phyloP scores from a whole-genome alignment of 2,329 filamentous ascomycete genomes.

The Huntiella savannae region DNA sequence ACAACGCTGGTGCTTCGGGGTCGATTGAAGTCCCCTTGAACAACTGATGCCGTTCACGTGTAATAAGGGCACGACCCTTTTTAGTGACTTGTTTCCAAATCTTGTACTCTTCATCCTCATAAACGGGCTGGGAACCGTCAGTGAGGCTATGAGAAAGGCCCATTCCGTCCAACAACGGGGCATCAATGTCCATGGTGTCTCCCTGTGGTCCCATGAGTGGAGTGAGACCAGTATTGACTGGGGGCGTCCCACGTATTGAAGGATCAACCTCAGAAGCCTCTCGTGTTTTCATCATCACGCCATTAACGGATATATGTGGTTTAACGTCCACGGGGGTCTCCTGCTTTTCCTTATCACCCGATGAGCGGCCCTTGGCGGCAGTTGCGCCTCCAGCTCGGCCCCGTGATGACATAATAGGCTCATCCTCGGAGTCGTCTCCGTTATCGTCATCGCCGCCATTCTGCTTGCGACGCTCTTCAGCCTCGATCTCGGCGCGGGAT shows the following conservation, averaged over 20 bases:
- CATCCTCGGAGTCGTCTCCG: constrained; percentile 84
- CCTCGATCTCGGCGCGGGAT: constrained; percentile 84
- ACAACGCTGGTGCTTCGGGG: constrained; percentile 65
- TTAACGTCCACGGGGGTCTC: constrained; percentile 65
- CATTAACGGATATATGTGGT: constrained; percentile 48
- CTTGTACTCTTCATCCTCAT: constrained; percentile 87
- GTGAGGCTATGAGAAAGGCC: constrained; percentile 43
- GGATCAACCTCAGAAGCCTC: constrained; percentile 76
- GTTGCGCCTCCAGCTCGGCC: constrained; percentile 57
- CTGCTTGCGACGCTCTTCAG: constrained; percentile 66
- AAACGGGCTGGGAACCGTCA: constrained; percentile 52
- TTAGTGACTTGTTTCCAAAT: constrained; percentile 99
- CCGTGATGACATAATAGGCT: constrained; percentile 94
- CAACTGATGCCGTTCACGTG: constrained; percentile 68
- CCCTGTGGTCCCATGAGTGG: constrained; percentile 59
- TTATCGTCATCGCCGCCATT: constrained; percentile 68
- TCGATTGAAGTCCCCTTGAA: constrained; percentile 72
- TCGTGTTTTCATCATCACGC: constrained; percentile 37
- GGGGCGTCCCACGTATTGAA: constrained; percentile 56
- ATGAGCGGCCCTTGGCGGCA: constrained; percentile 46
- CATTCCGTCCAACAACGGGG: constrained; percentile 48
- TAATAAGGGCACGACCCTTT: constrained; percentile 72
- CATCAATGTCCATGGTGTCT: constrained; percentile 78
- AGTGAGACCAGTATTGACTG: constrained; percentile 54
- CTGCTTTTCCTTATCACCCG: constrained; percentile 43